These are phyloP conservation scores for Kandelia obovata DNA, from an alignment of 345 rosid genomes.

Conservation along the genomic window DNA sequence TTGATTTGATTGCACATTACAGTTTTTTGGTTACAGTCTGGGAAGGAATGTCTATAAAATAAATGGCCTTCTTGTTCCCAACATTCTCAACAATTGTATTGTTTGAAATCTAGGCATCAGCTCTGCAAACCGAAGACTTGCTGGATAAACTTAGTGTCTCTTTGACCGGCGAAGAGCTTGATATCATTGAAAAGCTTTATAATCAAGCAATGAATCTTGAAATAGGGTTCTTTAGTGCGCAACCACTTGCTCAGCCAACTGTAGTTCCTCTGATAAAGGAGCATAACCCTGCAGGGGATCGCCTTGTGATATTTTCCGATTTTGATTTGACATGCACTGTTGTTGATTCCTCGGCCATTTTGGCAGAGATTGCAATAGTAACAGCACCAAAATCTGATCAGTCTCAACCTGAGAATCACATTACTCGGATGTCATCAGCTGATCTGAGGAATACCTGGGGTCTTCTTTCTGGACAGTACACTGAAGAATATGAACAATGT, in stretches of 20 bases:
- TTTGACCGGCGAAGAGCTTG: conserved; percentile 96
- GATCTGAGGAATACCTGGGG: conserved; percentile 79
- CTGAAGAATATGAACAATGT: conserved; percentile 86
- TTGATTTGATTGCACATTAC: conserved; percentile 10
- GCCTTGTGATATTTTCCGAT: conserved; percentile 73
- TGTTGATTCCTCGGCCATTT: conserved; percentile 93
- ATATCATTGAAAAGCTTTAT: conserved; percentile 83
- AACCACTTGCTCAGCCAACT: conserved; percentile 68
- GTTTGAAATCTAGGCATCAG: conserved; percentile 62
- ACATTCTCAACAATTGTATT: conserved; percentile 35
- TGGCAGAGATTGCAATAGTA: conserved; percentile 90
- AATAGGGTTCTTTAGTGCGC: conserved; percentile 82
- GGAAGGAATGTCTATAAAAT: conserved; percentile 23
- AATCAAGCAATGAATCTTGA: conserved; percentile 98
- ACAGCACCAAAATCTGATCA: conserved; percentile 81
- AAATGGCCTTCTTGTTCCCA: conserved; percentile 25
- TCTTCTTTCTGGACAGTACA: conserved; percentile 66
- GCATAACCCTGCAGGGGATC: conserved; percentile 50
- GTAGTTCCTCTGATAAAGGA: conserved; percentile 63
- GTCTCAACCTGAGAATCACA: conserved; percentile 46
- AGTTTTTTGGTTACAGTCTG: conserved; percentile 15
- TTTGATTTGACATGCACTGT: conserved; percentile 94
- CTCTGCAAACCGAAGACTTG: conserved; percentile 87
- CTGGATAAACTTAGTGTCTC: conserved; percentile 89
- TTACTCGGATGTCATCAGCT: conserved; percentile 66